Evolutionary conservation across 2,329 filamentous ascomycete species (phyloP).

Genomic region (Penicillium sp.): DNA sequence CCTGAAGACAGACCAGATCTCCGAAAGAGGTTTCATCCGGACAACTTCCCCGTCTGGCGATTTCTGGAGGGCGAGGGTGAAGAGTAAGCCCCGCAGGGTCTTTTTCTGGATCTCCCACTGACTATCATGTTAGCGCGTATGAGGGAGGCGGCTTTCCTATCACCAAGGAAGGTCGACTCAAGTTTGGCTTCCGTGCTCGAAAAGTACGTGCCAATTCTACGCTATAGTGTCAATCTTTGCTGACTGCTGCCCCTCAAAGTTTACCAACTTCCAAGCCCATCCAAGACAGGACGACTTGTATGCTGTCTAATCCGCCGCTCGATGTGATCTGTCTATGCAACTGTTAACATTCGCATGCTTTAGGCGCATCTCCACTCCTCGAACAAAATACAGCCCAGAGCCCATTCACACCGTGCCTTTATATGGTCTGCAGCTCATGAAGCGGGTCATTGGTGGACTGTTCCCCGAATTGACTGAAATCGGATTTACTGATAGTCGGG

Average conservation of each 20-base stretch:
- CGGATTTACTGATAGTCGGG: conserved; percentile 22
- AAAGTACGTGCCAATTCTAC: conserved; percentile 7
- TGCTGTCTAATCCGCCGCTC: background rate
- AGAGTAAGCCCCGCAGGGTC: conserved; percentile 4
- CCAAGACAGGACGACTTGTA: conserved; percentile 16
- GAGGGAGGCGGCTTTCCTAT: conserved; percentile 26
- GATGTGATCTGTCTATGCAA: background rate
- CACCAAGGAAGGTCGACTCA: conserved; percentile 23
- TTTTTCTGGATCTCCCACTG: background rate
- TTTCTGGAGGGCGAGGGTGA: conserved; percentile 17
- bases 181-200: conserved; percentile 26
- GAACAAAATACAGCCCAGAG: conserved; percentile 23
- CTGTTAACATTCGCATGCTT: background rate
- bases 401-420: conserved; percentile 25
- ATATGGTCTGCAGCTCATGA: conserved; percentile 24
- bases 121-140: conserved; percentile 6
- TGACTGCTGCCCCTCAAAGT: too few relatives aligned
- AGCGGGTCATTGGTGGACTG: conserved; percentile 20
- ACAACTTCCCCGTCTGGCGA: conserved; percentile 38
- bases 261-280: conserved; percentile 22
- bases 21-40: conserved; percentile 34
- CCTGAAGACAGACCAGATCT: conserved; percentile 31
- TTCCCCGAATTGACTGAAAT: conserved; percentile 24
- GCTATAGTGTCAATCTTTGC: background rate
- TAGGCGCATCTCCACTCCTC: conserved; percentile 20